Conservation (phyloP, 345 rosid genomes). For the Brassica juncea region DNA sequence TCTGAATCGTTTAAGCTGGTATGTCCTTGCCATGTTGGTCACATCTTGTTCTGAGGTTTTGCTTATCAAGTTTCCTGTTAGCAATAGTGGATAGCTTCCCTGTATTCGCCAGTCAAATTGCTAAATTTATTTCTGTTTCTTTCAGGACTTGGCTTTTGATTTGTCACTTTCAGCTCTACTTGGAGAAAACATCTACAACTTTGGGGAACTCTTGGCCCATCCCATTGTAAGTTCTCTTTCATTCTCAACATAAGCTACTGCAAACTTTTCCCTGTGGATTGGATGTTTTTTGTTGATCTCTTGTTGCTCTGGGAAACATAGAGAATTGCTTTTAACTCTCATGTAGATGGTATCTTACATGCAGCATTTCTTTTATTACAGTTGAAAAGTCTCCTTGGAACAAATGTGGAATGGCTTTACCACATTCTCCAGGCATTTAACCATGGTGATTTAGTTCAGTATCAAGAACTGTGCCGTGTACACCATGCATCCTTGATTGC, state of each 20-base stretch:
- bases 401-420: constrained; percentile 95
- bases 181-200: constrained; percentile 99
- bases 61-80: no score
- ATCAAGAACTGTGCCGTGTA: constrained; percentile 83
- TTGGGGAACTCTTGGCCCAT: constrained; percentile 97
- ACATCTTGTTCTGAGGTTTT: background rate
- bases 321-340: background rate
- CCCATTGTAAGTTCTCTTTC: constrained; percentile 75
- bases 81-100: background rate
- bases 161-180: constrained; percentile 94
- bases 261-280: background rate
- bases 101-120: background rate
- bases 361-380: constrained; percentile 36
- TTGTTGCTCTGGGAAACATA: background rate
- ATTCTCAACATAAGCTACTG: background rate
- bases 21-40: constrained; percentile 7
- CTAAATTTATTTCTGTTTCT: constrained; percentile 18
- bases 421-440: constrained; percentile 93
- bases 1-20: constrained; percentile 98
- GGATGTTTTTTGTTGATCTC: constrained; percentile 2
- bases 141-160: constrained; percentile 96
- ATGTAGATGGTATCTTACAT: constrained; percentile 12
- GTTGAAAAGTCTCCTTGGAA: constrained; percentile 88
- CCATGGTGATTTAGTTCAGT: constrained; percentile 79
- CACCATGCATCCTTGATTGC: constrained; percentile 78